A percentile compares a stretch with the other conserved stretches of the same genome.
Evolutionary conservation across 306 rosid genomes (phyloP).

Genomic region (Chamaecrista fasciculata): DNA sequence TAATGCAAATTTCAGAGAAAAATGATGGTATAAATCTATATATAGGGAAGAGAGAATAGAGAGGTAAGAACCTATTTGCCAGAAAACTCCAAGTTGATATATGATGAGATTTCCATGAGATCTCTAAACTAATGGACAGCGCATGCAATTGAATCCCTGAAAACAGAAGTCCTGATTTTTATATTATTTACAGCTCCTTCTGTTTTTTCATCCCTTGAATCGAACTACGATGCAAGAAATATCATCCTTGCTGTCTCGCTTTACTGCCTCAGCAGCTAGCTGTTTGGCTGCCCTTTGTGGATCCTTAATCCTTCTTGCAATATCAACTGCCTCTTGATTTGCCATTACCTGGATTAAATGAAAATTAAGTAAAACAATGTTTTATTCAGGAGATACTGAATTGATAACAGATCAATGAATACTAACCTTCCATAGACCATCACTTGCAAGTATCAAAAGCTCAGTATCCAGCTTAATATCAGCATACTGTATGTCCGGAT

Average conservation of each 20-base stretch:
- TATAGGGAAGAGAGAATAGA: constrained; percentile 18
- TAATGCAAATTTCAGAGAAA: constrained; percentile 42
- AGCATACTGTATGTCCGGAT: constrained; percentile 56
- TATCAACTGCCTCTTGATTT: constrained; percentile 85
- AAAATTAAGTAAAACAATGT: neutral
- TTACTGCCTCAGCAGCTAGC: constrained; percentile 66
- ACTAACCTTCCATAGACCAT: constrained; percentile 85
- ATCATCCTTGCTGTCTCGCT: constrained; percentile 80
- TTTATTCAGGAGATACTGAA: neutral
- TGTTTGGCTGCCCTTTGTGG: constrained; percentile 76
- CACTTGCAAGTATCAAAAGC: constrained; percentile 76
- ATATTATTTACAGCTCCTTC: neutral
- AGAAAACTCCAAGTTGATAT: constrained; percentile 37
- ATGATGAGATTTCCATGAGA: constrained; percentile 25
- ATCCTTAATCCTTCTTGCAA: constrained; percentile 62
- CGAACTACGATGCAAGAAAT: constrained; percentile 84
- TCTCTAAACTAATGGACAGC: constrained; percentile 15
- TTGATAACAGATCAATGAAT: constrained; percentile 18
- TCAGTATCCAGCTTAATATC: constrained; percentile 48
- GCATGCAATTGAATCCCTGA: neutral
- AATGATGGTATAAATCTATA: constrained; percentile 56
- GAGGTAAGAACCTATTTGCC: constrained; percentile 31
- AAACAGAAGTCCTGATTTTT: neutral
- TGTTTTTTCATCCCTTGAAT: constrained; percentile 53
- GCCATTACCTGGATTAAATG: constrained; percentile 61